Base-by-base conservation (phyloP, 1,139 yeast genomes). In the Kodamaea arcana region DNA sequence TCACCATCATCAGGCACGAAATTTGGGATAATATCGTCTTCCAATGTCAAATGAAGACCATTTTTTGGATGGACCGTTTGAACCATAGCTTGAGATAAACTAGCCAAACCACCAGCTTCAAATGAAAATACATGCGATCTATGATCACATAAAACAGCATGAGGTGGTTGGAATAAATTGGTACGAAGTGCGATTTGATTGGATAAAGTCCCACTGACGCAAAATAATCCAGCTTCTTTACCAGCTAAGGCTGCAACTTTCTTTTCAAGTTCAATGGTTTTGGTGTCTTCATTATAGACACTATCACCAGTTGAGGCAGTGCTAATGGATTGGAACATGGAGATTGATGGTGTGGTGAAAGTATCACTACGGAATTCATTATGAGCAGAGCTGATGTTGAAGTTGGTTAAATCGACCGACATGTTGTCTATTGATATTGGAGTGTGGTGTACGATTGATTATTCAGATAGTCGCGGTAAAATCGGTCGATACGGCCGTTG, bases 321-420 rank as follows among this genome's bases (percentile, higher is more conserved):
- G 20, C 40, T 29, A 25, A 40, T 22, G 18, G 34, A 81, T 38
- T 69, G 67, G 32, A 81, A 55, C 96, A 90, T 88, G 33, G 78
- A 66, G 37, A 69, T 70, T 3, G 95, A 83, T 24, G 97, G 97
- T 10, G 87, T 86, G 9, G 97, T 90, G 75, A 90, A 88, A 2
- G 97, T 90, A 56, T 90, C 97, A 55, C 92, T 79, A 56, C 92
- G 56, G 48, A 68, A 69, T 43, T 69, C 75, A 45, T 61, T 62
- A 37, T 50, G 58, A 13, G 62, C 65, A 4, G 60, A 58, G 24
- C 60, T 54, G 14, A 20, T 21, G 22, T n/a, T 15, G 29, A 32
- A 37, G 15, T 32, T 27, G 14, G 34, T 14, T 10, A 30, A 30
- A 27, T 27, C 30, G n/a, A 27, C 21, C 9, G 30, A 27, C 21